Conservation (phyloP, 1,284 basidiomycete genomes). For the Trametes pubescens region DNA sequence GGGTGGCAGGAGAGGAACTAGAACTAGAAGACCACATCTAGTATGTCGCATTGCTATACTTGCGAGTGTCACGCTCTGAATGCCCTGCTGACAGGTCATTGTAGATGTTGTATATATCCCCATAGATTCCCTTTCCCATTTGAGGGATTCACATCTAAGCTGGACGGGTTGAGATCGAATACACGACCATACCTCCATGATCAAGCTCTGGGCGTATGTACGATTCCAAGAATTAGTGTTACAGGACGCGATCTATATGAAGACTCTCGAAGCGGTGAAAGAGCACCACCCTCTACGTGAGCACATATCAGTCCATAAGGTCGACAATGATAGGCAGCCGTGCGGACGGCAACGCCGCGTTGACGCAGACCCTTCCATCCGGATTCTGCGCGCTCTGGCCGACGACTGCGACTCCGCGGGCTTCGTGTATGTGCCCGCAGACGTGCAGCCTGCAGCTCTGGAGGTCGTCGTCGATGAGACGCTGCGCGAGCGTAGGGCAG, state of each 20-base stretch:
- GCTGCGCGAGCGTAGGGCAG: conserved; percentile 53
- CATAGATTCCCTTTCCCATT: not conserved
- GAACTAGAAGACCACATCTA: not conserved
- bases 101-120: not conserved
- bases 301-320: conserved; percentile 45
- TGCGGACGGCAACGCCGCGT: conserved; percentile 52
- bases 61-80: not conserved
- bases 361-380: conserved; percentile 51
- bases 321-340: conserved; percentile 56
- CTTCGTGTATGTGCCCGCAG: conserved; percentile 78
- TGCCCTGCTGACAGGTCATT: not conserved
- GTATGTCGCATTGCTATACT: not conserved
- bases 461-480: conserved; percentile 47
- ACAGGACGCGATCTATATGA: too few relatives aligned
- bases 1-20: not conserved
- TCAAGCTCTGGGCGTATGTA: too few relatives aligned
- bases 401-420: conserved; percentile 50
- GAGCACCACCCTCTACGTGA: too few relatives aligned
- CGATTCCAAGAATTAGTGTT: too few relatives aligned
- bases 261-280: too few relatives aligned
- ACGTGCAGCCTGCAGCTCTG: conserved; percentile 62
- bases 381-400: conserved; percentile 23
- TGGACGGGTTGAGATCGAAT: not conserved
- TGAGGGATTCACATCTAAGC: not conserved
- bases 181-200: too few relatives aligned